Percentiles rank a stretch among this genome's conserved stretches.
These are phyloP conservation scores for Starmerella sirachaensis DNA, from an alignment of 805 yeast species.

Conservation along the genomic window DNA sequence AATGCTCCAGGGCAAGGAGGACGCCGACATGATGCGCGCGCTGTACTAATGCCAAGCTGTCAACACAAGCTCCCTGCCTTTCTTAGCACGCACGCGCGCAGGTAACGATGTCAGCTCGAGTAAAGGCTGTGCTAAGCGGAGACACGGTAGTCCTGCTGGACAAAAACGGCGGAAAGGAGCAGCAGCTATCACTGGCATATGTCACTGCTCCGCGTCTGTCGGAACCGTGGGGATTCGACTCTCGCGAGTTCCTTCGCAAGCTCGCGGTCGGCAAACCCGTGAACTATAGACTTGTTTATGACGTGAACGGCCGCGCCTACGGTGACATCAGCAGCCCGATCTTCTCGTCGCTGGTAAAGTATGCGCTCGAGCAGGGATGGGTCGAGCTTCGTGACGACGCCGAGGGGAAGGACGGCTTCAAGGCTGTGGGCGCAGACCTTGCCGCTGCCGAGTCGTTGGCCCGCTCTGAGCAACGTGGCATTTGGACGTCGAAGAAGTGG, in stretches of 20 bases:
- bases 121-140: conserved; percentile 57
- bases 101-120: conserved; percentile 39
- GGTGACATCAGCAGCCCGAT: conserved; percentile 61
- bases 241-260: conserved; percentile 51
- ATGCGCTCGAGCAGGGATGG: conserved; percentile 44
- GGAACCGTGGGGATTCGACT: conserved; percentile 40
- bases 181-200: conserved; percentile 51
- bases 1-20: no score
- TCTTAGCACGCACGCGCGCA: no score
- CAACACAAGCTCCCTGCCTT: no score
- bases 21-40: no score
- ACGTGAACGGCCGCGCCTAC: conserved; percentile 44
- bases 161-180: conserved; percentile 37
- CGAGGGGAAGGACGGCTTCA: conserved; percentile 33
- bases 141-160: conserved; percentile 58
- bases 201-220: conserved; percentile 46
- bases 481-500: conserved; percentile 36
- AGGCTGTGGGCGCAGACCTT: conserved; percentile 28
- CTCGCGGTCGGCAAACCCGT: conserved; percentile 53
- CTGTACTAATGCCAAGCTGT: no score
- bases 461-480: conserved; percentile 37
- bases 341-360: conserved; percentile 46
- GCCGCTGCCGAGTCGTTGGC: conserved; percentile 37
- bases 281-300: conserved; percentile 46
- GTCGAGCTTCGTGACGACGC: conserved; percentile 51